Percentiles rank a stretch among this genome's conserved stretches.
Evolutionary conservation across 2,329 filamentous ascomycete species (phyloP).

Genomic region (Teratosphaeriaceae sp.): DNA sequence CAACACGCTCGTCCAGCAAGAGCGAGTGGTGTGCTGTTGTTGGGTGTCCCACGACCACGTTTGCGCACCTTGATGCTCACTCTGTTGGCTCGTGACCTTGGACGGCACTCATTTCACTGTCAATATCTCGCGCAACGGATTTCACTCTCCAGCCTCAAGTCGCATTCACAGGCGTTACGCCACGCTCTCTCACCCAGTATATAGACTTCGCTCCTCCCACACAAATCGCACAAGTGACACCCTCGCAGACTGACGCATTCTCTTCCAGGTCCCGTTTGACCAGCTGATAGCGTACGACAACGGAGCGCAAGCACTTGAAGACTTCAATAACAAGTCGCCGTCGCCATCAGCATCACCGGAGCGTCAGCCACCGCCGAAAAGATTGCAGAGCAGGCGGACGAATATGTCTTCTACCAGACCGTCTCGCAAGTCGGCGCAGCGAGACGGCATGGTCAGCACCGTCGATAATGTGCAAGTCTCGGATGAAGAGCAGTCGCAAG

Average conservation of each 20-base stretch:
- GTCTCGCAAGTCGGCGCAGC: conserved; percentile 6
- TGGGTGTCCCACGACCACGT: too few species aligned
- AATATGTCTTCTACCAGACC: conserved; percentile 23
- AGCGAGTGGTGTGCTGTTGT: too few species aligned
- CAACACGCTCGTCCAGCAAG: too few species aligned
- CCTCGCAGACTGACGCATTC: neutral
- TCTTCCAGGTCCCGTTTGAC: conserved; percentile 39
- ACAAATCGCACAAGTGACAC: neutral
- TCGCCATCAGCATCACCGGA: conserved; percentile 7
- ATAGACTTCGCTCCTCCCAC: neutral
- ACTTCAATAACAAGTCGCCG: conserved; percentile 27
- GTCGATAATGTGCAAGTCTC: conserved; percentile 19
- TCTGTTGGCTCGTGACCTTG: too few species aligned
- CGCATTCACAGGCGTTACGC: too few species aligned
- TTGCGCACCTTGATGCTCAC: too few species aligned
- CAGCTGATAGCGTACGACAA: conserved; percentile 40
- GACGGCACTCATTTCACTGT: too few species aligned
- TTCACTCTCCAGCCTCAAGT: too few species aligned
- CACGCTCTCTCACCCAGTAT: too few species aligned
- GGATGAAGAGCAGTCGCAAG: conserved; percentile 19
- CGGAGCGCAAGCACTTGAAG: conserved; percentile 40
- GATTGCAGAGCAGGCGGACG: neutral
- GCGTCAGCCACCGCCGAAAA: conserved; percentile 1
- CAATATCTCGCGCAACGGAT: too few species aligned
- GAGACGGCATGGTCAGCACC: conserved; percentile 23